Conservation (phyloP, 2,329 filamentous ascomycete species). For the Talaromyces sp. region DNA sequence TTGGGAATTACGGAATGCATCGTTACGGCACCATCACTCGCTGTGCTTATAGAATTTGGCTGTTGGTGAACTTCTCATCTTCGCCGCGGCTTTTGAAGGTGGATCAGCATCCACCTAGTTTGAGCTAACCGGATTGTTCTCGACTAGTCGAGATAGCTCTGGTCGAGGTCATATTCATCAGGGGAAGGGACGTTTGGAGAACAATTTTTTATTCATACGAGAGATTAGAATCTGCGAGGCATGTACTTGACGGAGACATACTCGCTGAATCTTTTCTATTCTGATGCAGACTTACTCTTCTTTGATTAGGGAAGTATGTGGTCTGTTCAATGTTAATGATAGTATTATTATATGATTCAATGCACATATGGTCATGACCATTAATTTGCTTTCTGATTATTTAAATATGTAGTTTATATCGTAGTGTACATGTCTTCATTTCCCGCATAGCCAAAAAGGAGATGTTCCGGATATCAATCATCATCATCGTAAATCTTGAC, state of each 20-base stretch:
- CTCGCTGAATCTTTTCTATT: neutral
- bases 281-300: conserved; percentile 2
- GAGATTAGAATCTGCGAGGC: neutral
- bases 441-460: neutral
- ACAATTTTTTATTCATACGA: neutral
- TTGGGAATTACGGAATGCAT: conserved; percentile 17
- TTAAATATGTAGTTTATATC: neutral
- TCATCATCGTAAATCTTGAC: conserved; percentile 75
- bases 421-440: neutral
- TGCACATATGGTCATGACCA: conserved; percentile 11
- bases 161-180: neutral
- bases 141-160: neutral
- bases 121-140: neutral
- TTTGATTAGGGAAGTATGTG: neutral
- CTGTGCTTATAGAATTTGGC: conserved; percentile 32
- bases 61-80: conserved; percentile 11
- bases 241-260: conserved; percentile 9
- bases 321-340: conserved; percentile 7
- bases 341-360: conserved; percentile 13
- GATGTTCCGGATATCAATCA: neutral
- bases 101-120: neutral
- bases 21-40: conserved; percentile 28
- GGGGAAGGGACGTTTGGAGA: conserved; percentile 3
- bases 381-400: neutral
- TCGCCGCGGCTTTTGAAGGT: conserved; percentile 3